phyloP scores from a whole-genome alignment of 306 rosid species.

The Begonia masoniana region DNA sequence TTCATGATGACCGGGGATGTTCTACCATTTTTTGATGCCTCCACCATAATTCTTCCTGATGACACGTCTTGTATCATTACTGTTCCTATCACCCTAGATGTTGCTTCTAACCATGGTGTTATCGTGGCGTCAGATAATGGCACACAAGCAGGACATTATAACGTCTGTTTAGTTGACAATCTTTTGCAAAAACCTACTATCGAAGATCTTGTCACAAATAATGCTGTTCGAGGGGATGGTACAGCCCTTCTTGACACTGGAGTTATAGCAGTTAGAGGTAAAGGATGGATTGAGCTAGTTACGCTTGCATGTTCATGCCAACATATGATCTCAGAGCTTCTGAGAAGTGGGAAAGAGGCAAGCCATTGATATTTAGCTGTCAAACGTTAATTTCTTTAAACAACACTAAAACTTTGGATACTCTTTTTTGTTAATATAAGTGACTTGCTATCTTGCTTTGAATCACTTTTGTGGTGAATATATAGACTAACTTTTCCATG shows the following conservation, averaged over 20 bases:
- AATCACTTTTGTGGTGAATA: too few species aligned
- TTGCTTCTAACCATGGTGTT: constrained; percentile 94
- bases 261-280: constrained; percentile 84
- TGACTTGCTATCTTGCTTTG: too few species aligned
- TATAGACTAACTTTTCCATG: too few species aligned
- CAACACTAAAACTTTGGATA: too few species aligned
- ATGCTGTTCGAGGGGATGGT: constrained; percentile 73
- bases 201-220: constrained; percentile 53
- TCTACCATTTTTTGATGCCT: constrained; percentile 90
- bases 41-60: constrained; percentile 61
- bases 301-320: constrained; percentile 59
- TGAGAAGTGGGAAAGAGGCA: constrained; percentile 67
- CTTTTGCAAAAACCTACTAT: constrained; percentile 76
- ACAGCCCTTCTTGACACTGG: constrained; percentile 94
- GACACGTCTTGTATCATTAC: constrained; percentile 76
- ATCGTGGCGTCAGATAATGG: constrained; percentile 66
- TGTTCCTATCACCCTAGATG: constrained; percentile 88
- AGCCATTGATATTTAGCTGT: constrained; percentile 10
- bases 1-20: constrained; percentile 92
- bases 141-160: constrained; percentile 23
- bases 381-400: constrained; percentile 6
- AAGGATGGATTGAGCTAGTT: constrained; percentile 86
- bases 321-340: constrained; percentile 64
- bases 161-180: constrained; percentile 65
- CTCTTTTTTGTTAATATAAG: too few species aligned